phyloP scores from a whole-genome alignment of 129 eudicot species.

The Artemisia annua region DNA sequence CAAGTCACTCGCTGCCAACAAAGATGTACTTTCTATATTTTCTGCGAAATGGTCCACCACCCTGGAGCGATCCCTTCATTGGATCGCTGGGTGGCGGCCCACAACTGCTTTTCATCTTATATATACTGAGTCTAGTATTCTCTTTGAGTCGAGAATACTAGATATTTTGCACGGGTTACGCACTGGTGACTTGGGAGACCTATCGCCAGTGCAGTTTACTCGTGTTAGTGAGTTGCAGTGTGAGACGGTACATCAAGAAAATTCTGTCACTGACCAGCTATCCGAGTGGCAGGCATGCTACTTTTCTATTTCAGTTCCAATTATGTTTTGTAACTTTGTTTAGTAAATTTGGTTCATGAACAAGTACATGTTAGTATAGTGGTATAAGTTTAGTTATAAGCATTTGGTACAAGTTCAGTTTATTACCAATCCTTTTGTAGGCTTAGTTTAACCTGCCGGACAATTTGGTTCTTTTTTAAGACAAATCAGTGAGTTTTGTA shows the following conservation, averaged over 20 bases:
- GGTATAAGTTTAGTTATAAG: too few relatives aligned
- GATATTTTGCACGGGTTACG: constrained; percentile 58
- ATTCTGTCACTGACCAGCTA: constrained; percentile 54
- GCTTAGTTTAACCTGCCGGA: too few relatives aligned
- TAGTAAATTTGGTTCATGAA: too few relatives aligned
- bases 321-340: neutral
- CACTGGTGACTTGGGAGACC: constrained; percentile 75
- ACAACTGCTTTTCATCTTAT: constrained; percentile 80
- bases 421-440: too few relatives aligned
- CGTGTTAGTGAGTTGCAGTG: constrained; percentile 81
- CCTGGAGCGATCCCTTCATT: constrained; percentile 65
- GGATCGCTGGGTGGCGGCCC: constrained; percentile 94
- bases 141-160: constrained; percentile 53
- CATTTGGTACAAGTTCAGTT: too few relatives aligned
- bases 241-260: constrained; percentile 66
- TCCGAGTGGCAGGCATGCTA: constrained; percentile 82
- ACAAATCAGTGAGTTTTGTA: too few relatives aligned
- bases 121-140: constrained; percentile 66
- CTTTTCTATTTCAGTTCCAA: neutral
- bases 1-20: constrained; percentile 44
- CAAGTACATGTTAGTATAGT: too few relatives aligned
- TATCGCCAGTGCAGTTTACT: constrained; percentile 59
- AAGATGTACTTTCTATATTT: constrained; percentile 50
- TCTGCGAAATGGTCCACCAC: constrained; percentile 67
- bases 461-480: too few relatives aligned